Evolutionary conservation across 1,139 yeast species (phyloP), one percentile per base, ranked within the genome.

Genomic region (Yamadazyma siamensis): DNA sequence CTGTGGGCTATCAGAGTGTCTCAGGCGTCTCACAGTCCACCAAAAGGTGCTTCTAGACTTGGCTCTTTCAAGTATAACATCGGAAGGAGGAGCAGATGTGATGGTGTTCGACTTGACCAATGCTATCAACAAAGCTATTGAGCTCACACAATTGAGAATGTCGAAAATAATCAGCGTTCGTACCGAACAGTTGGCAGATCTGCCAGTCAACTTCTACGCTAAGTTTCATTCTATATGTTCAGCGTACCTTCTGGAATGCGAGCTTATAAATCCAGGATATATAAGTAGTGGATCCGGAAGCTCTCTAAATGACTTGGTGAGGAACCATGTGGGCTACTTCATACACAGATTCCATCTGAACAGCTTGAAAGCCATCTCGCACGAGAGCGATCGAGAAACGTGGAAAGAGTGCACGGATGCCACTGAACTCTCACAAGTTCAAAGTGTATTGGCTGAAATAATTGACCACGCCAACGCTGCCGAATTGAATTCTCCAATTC

Each of bases 191-290:
- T 78, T 78, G 10, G 75, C 86, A 0, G 74, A 69, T 26, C 55
- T 81, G 21, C 56, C 79, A 2, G 59, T 67, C 24, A 62, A 71
- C 6, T 71, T 67, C 40, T 87, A 88, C 53, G 53, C 85, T 33
- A 65, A 77, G 35, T 71, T 87, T 29, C 86, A 80, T 54, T 68
- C 83, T 3, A 62, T 85, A 13, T 76, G 80, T 29, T 74, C 80
- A 1, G 68, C 81, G 15, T 89, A 88, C 49, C 63, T 88, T 22
- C 76, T 77, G 30, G 95, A 87, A 50, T 86, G 96, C 54, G 98
- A 91, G 53, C 67, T 80, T 10, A 76, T 89, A 6, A 79, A 87
- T 27, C 96, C 96, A 0, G 80, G 79, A 17, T 72, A 77, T 25
- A 71, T 75, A 11, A 70, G 77, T 2, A 76, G 75, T 32, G 72